phyloP scores from a whole-genome alignment of 2,329 filamentous ascomycete species.

The Metarhizium rileyi region DNA sequence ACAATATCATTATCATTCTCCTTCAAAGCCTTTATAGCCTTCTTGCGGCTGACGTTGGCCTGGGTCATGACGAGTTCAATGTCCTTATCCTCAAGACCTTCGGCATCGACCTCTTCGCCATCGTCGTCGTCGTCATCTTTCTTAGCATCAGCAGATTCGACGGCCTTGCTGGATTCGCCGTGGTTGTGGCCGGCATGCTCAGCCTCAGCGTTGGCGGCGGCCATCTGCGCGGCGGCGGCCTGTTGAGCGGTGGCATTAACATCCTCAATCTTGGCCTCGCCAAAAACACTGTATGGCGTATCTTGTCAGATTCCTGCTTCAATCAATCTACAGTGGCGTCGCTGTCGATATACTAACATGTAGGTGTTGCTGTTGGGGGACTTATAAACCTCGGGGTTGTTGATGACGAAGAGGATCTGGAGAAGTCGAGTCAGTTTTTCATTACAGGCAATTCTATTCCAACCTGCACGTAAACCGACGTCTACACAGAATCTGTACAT shows the following conservation, averaged over 20 bases:
- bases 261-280: constrained; percentile 99
- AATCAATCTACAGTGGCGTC: too few species aligned
- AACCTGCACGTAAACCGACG: not conserved
- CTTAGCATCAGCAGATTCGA: constrained; percentile 53
- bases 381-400: constrained; percentile 99
- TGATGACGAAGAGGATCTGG: constrained; percentile 98
- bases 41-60: constrained; percentile 92
- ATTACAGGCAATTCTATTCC: not conserved
- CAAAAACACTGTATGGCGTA: constrained; percentile 67
- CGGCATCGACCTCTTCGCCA: constrained; percentile 89
- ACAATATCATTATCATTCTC: constrained; percentile 99
- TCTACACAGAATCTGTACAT: not conserved
- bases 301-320: not conserved
- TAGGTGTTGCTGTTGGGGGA: constrained; percentile 99
- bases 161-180: constrained; percentile 55
- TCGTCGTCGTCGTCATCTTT: constrained; percentile 86
- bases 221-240: constrained; percentile 79
- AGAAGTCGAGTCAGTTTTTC: constrained; percentile 13
- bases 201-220: constrained; percentile 54
- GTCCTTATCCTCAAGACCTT: constrained; percentile 95
- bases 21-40: constrained; percentile 96
- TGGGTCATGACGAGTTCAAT: constrained; percentile 99
- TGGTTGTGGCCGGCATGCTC: constrained; percentile 66
- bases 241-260: constrained; percentile 97
- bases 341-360: constrained; percentile 59